Evolutionary conservation across 352 stramenopile genomes (phyloP).

Genomic region (Phytophthora idaei): DNA sequence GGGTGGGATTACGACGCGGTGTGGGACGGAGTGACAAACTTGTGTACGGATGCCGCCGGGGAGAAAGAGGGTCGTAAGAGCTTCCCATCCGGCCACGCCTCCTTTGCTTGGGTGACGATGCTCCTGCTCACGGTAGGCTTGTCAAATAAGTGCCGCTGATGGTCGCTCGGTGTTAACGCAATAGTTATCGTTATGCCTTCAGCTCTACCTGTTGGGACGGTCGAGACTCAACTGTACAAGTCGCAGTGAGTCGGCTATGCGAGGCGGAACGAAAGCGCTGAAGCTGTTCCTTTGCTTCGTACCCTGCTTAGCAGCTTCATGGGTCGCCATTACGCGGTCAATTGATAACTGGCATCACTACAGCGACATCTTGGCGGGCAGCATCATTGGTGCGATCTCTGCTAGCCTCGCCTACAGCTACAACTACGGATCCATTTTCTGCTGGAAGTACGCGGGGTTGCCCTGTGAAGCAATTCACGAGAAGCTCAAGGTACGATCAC

Average conservation of each 20-base stretch:
- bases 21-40: slow-evolving; percentile 78
- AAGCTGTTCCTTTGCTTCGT: slow-evolving; percentile 73
- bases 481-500: slow-evolving; percentile 42
- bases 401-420: slow-evolving; percentile 59
- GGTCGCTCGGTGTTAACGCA: slow-evolving; percentile 2
- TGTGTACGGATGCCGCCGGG: slow-evolving; percentile 66
- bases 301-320: slow-evolving; percentile 62
- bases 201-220: slow-evolving; percentile 77
- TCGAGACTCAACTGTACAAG: slow-evolving; percentile 63
- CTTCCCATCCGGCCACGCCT: slow-evolving; percentile 83
- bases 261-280: slow-evolving; percentile 51
- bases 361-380: slow-evolving; percentile 73
- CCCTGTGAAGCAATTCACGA: slow-evolving; percentile 53
- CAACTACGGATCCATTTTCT: slow-evolving; percentile 73
- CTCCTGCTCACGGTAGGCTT: slow-evolving; percentile 72
- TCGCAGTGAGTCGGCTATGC: slow-evolving; percentile 48
- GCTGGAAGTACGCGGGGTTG: slow-evolving; percentile 56
- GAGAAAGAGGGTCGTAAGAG: slow-evolving; percentile 83
- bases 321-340: slow-evolving; percentile 73
- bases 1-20: slow-evolving; percentile 68
- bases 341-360: slow-evolving; percentile 89
- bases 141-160: background rate
- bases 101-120: slow-evolving; percentile 78
- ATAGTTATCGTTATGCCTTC: background rate
- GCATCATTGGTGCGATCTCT: slow-evolving; percentile 53